Evolutionary conservation across 2,329 filamentous ascomycete species (phyloP), one percentile per base, ranked within the genome.

Genomic region (Neofusicoccum sp.): DNA sequence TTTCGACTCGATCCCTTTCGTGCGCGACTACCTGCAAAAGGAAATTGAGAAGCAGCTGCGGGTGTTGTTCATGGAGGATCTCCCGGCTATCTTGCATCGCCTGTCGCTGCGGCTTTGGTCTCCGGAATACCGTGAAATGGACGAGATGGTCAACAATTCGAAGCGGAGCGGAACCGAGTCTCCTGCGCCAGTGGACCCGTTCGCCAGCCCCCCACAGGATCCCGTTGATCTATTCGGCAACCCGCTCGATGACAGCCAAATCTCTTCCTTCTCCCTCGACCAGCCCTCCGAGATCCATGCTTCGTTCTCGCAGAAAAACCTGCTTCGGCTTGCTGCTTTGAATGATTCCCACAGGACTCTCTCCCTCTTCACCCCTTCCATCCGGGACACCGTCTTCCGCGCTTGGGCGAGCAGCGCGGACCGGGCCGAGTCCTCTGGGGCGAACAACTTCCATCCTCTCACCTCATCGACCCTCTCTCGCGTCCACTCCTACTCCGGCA

Each of bases 1-100:
- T 45, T 99, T 99, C 76, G 95, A 99, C 79, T 96, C 93, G 11
- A 99, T 99, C 70, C 93, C 95, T 45, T 99, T 99, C 71, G 95
- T 99, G 64, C 89, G 95, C 67, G 93, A 99, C 75, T 98, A 98
- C 74, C 80, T 99, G 61, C 95, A 99, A 72, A 89, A 91, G 73
- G 96, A 93, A 63, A 99, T 99, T 68, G 95, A 99, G 77, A 89
- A 86, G 56, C 95, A 98, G 75, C 78, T 99, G 63, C 88, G 95
- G 31, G 91, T 93, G 59, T 74, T 99, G 65, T 96, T 99, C 82
- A 98, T 98, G 92, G 93, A 99, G 65, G 95, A 99, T 73, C 78
- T 99, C 26, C 95, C 95, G 0, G 93, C 93, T 51, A 98, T 98
- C 62, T 96, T 99, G 63, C 95, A 99, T 75, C 86, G 92, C 56